A percentile compares a stretch with the other conserved stretches of the same genome.
Conservation (phyloP, 1,139 yeast species). For the Kodamaea sp. region DNA sequence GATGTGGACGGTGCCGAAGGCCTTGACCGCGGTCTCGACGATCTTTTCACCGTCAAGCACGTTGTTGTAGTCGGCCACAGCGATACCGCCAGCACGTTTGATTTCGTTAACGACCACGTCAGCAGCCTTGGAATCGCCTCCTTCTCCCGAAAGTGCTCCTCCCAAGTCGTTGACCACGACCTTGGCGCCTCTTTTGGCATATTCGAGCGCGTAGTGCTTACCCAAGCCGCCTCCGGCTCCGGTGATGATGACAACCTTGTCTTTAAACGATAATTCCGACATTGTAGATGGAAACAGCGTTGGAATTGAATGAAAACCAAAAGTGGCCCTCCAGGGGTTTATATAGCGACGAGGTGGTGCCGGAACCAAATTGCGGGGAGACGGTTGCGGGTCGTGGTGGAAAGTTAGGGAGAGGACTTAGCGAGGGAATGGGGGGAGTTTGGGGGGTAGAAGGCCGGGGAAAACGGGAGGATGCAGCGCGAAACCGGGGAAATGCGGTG, state of each 20-base stretch:
- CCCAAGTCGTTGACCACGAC: conserved; percentile 94
- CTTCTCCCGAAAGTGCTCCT: conserved; percentile 74
- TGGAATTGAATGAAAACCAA: too few species aligned
- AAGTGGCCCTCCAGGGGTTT: too few species aligned
- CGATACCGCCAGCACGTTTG: conserved; percentile 70
- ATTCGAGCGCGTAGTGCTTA: conserved; percentile 80
- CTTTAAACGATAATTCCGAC: conserved; percentile 58
- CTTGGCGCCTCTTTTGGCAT: conserved; percentile 87
- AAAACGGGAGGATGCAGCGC: too few species aligned
- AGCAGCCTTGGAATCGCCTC: conserved; percentile 70
- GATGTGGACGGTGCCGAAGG: conserved; percentile 87
- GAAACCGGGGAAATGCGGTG: too few species aligned
- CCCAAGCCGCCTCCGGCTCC: conserved; percentile 99
- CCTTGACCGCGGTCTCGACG: conserved; percentile 80
- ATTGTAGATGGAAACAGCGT: too few species aligned
- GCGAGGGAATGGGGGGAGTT: too few species aligned
- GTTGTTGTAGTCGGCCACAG: conserved; percentile 93
- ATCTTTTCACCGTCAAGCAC: conserved; percentile 87
- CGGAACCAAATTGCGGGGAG: too few species aligned
- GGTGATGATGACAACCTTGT: conserved; percentile 86
- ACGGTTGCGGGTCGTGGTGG: too few species aligned
- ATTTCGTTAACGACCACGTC: conserved; percentile 89
- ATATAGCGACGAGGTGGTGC: too few species aligned
- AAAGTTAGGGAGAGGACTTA: too few species aligned
- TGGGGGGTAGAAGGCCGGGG: too few species aligned